A percentile compares a stretch with the other conserved stretches of the same genome.
Conservation (phyloP, 495 filamentous ascomycete species). For the Trichoderma virens region DNA sequence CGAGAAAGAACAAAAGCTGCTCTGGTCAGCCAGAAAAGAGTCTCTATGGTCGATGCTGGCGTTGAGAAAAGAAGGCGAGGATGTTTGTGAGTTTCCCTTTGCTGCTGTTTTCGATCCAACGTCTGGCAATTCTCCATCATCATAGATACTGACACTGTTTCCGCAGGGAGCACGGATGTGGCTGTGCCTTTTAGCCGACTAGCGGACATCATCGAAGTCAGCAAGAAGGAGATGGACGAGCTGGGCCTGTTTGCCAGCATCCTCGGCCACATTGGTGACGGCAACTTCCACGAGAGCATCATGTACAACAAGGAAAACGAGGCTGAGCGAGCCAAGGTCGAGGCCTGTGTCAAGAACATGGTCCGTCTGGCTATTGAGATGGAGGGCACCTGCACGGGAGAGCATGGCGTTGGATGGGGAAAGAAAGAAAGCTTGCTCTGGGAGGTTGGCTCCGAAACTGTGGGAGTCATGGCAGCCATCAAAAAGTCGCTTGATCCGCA, state of each 20-base stretch:
- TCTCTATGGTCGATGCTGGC: slow-evolving; percentile 70
- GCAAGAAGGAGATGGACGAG: slow-evolving; percentile 82
- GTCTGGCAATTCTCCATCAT: background rate
- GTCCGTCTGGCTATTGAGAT: slow-evolving; percentile 80
- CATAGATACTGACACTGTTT: slow-evolving; percentile 9
- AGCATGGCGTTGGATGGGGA: slow-evolving; percentile 82
- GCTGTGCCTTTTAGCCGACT: slow-evolving; percentile 81
- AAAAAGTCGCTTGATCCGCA: slow-evolving; percentile 78
- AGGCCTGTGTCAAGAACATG: slow-evolving; percentile 79
- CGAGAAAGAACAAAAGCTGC: slow-evolving; percentile 55
- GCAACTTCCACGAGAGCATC: slow-evolving; percentile 84
- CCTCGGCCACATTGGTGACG: slow-evolving; percentile 47
- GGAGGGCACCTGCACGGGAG: slow-evolving; percentile 89
- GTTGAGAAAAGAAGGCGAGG: slow-evolving; percentile 51
- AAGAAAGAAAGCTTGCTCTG: slow-evolving; percentile 75
- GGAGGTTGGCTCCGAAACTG: slow-evolving; percentile 75
- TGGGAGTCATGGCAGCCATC: slow-evolving; percentile 78
- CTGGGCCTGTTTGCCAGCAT: slow-evolving; percentile 80
- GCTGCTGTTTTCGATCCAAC: background rate
- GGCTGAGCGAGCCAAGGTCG: slow-evolving; percentile 61
- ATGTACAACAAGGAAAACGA: slow-evolving; percentile 67
- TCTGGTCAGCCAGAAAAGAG: slow-evolving; percentile 74
- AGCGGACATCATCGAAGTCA: slow-evolving; percentile 83
- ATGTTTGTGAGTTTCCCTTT: slow-evolving; percentile 41
- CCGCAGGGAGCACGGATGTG: slow-evolving; percentile 67